phyloP scores from a whole-genome alignment of 78 protist genomes.

The Chrysochromulina tobinii region DNA sequence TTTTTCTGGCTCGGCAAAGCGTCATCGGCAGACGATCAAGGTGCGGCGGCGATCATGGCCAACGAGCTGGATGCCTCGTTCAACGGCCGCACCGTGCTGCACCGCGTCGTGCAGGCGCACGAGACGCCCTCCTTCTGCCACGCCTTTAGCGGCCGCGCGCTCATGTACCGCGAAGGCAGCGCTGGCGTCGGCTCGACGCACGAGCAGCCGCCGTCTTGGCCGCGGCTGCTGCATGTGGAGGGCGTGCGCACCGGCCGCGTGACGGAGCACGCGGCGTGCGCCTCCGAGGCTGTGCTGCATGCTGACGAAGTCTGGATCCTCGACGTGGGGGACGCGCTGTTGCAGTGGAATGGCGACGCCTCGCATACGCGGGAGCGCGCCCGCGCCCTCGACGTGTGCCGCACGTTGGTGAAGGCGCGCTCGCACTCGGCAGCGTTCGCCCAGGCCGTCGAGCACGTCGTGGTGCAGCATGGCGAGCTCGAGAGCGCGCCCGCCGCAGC shows the following conservation, averaged over 20 bases:
- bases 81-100: constrained; percentile 57
- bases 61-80: constrained; percentile 80
- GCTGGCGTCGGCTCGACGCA: constrained; percentile 22
- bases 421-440: too few relatives aligned
- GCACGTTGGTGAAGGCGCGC: too few relatives aligned
- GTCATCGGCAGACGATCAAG: constrained; percentile 71
- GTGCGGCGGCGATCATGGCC: constrained; percentile 82
- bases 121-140: constrained; percentile 33
- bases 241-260: background rate
- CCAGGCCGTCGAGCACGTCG: too few relatives aligned
- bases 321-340: background rate
- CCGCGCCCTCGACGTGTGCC: too few relatives aligned
- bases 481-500: too few relatives aligned
- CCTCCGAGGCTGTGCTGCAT: background rate
- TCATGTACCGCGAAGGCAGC: constrained; percentile 25
- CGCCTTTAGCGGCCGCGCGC: background rate
- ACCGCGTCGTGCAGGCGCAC: constrained; percentile 52
- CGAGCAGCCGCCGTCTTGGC: background rate
- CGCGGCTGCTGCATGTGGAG: constrained; percentile 32
- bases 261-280: background rate
- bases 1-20: constrained; percentile 79
- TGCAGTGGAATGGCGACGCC: constrained; percentile 28
- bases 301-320: constrained; percentile 31
- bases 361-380: constrained; percentile 11
- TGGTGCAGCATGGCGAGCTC: too few relatives aligned